Evolutionary conservation across 129 eudicot species (phyloP).

Genomic region (Pseudognaphalium luteoalbum): DNA sequence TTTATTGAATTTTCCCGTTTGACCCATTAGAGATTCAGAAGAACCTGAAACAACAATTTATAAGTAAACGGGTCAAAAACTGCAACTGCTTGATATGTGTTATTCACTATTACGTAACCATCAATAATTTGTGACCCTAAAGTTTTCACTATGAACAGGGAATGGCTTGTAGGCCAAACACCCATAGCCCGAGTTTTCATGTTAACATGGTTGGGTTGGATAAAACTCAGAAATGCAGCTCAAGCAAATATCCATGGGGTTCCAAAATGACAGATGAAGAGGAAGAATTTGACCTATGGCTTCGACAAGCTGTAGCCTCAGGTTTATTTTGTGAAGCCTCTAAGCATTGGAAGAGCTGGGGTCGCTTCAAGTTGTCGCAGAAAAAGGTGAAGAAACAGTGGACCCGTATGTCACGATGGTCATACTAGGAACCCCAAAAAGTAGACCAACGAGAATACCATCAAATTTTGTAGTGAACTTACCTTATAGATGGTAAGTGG

Average conservation of each 20-base stretch:
- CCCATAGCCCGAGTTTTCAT: conserved; percentile 92
- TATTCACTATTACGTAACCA: background rate
- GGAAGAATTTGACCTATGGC: conserved; percentile 91
- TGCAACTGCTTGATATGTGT: background rate
- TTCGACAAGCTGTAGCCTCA: conserved; percentile 87
- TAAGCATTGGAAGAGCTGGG: conserved; percentile 89
- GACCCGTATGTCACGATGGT: conserved; percentile 40
- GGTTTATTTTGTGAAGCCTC: conserved; percentile 86
- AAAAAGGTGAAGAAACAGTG: conserved; percentile 66
- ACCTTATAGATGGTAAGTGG: background rate
- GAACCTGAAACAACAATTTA: background rate
- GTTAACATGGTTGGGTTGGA: conserved; percentile 93
- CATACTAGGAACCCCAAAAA: conserved; percentile 13
- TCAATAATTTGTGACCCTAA: background rate
- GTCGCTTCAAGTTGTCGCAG: conserved; percentile 76
- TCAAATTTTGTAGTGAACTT: background rate
- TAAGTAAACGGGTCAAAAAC: background rate
- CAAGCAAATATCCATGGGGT: conserved; percentile 84
- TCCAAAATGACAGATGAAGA: conserved; percentile 83
- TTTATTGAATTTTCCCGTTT: background rate
- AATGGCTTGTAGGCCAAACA: conserved; percentile 98
- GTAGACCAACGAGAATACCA: background rate
- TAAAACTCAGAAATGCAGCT: conserved; percentile 59
- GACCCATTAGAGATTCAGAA: background rate
- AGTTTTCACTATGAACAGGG: conserved; percentile 45